Conservation (phyloP, 2,329 filamentous ascomycete genomes). For the Microcera coccophila region DNA sequence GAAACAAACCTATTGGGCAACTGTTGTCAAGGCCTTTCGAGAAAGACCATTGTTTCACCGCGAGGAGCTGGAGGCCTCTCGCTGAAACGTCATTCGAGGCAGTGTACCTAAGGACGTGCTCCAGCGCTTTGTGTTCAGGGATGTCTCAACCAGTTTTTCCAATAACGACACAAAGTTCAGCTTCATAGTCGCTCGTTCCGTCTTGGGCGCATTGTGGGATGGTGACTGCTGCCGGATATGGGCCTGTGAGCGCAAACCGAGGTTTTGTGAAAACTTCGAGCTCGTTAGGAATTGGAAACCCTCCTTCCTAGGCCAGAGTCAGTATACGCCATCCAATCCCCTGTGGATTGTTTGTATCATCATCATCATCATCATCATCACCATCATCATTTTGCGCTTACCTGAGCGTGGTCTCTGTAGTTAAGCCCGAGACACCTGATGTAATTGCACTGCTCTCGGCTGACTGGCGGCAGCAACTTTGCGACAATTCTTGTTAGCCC, state of each 20-base stretch:
- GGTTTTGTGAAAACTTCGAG: conserved; percentile 40
- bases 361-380: no score
- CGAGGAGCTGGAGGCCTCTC: conserved; percentile 35
- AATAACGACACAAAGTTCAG: conserved; percentile 38
- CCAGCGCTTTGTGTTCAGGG: conserved; percentile 32
- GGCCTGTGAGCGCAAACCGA: conserved; percentile 31
- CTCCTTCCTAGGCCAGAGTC: no score
- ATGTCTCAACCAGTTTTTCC: conserved; percentile 41
- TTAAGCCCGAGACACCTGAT: conserved; percentile 6
- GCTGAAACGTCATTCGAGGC: conserved; percentile 38
- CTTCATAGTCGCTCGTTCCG: conserved; percentile 39
- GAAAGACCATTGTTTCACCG: conserved; percentile 40
- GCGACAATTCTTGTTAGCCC: no score
- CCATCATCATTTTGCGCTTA: no score
- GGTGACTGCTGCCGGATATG: conserved; percentile 27
- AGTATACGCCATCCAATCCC: no score
- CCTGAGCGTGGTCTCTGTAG: conserved; percentile 5
- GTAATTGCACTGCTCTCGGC: conserved; percentile 1
- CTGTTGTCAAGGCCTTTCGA: no score
- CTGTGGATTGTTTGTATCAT: no score
- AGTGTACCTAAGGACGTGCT: conserved; percentile 40
- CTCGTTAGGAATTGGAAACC: conserved; percentile 31
- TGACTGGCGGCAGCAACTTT: conserved; percentile 3
- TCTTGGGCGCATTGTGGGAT: conserved; percentile 26
- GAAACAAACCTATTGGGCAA: no score